Percentiles rank a stretch among this genome's conserved stretches.
phyloP scores from a whole-genome alignment of 352 stramenopile species.

The Phytophthora citricola region DNA sequence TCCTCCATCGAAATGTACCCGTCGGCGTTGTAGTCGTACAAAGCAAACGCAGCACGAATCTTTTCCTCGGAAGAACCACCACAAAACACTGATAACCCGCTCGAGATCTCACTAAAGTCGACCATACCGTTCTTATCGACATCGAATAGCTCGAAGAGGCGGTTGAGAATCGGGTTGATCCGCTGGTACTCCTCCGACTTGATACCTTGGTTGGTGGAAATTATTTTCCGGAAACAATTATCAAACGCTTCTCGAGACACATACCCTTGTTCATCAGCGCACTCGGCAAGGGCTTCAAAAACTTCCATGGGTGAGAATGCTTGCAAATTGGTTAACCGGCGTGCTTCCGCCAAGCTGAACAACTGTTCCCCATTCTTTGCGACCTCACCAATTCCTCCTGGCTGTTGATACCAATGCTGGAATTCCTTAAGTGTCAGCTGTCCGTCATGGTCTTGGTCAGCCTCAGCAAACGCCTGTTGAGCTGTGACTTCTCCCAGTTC shows the following conservation, averaged over 20 bases:
- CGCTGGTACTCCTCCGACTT: slow-evolving; percentile 64
- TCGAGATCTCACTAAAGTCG: slow-evolving; percentile 89
- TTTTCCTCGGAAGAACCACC: slow-evolving; percentile 82
- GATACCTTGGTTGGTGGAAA: slow-evolving; percentile 57
- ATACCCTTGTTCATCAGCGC: slow-evolving; percentile 72
- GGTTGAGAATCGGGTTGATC: slow-evolving; percentile 78
- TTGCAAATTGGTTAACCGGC: slow-evolving; percentile 80
- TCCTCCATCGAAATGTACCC: slow-evolving; percentile 86
- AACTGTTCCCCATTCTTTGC: slow-evolving; percentile 83
- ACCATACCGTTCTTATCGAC: slow-evolving; percentile 86
- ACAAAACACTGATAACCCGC: slow-evolving; percentile 86
- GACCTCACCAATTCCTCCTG: slow-evolving; percentile 73
- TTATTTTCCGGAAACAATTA: slow-evolving; percentile 80
- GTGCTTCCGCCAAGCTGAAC: slow-evolving; percentile 75
- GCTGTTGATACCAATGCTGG: slow-evolving; percentile 84
- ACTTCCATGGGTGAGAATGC: slow-evolving; percentile 79
- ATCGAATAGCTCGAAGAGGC: slow-evolving; percentile 86
- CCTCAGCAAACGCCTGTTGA: slow-evolving; percentile 78
- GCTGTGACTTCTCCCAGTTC: slow-evolving; percentile 84
- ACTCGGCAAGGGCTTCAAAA: slow-evolving; percentile 77
- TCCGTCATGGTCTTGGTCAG: slow-evolving; percentile 75
- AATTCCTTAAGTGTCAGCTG: slow-evolving; percentile 88
- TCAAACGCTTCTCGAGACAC: slow-evolving; percentile 80
- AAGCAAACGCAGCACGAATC: slow-evolving; percentile 73
- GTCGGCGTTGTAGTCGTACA: slow-evolving; percentile 89